Percentiles rank a stretch among this genome's conserved stretches.
phyloP scores from a whole-genome alignment of 768 basidiomycete species.

The Mycena kentingensis region DNA sequence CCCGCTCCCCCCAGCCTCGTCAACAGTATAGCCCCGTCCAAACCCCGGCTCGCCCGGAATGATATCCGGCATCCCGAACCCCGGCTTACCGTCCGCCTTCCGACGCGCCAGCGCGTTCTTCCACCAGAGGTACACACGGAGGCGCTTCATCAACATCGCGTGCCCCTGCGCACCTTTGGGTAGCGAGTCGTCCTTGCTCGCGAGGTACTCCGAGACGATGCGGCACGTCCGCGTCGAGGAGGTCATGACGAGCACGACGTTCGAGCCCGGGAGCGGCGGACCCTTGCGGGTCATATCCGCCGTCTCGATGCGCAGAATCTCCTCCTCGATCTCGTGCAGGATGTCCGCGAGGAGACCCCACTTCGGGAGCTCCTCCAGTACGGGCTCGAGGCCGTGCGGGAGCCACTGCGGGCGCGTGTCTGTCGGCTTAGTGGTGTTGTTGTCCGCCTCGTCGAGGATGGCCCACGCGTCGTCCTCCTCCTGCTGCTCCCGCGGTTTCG shows the following conservation, averaged over 20 bases:
- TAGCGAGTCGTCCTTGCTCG: constrained; percentile 57
- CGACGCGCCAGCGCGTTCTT: constrained; percentile 55
- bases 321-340: constrained; percentile 83
- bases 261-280: constrained; percentile 48
- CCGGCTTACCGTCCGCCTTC: constrained; percentile 37
- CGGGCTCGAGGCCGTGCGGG: constrained; percentile 77
- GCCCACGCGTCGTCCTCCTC: constrained; percentile 74
- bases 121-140: constrained; percentile 79
- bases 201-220: constrained; percentile 79
- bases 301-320: constrained; percentile 67
- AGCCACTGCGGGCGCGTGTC: constrained; percentile 57
- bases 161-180: constrained; percentile 66
- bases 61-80: constrained; percentile 30
- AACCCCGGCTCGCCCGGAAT: constrained; percentile 3
- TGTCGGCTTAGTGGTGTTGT: constrained; percentile 28
- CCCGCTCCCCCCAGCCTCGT: constrained; percentile 25
- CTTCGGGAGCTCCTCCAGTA: constrained; percentile 93
- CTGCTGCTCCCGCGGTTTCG: constrained; percentile 37
- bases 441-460: constrained; percentile 64
- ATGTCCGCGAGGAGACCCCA: constrained; percentile 88
- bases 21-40: constrained; percentile 29
- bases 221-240: constrained; percentile 74
- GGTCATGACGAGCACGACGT: constrained; percentile 87
- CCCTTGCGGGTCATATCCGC: constrained; percentile 26
- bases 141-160: constrained; percentile 76